Conservation (phyloP, 2,329 filamentous ascomycete genomes). For the Chaetomium olivaceum region DNA sequence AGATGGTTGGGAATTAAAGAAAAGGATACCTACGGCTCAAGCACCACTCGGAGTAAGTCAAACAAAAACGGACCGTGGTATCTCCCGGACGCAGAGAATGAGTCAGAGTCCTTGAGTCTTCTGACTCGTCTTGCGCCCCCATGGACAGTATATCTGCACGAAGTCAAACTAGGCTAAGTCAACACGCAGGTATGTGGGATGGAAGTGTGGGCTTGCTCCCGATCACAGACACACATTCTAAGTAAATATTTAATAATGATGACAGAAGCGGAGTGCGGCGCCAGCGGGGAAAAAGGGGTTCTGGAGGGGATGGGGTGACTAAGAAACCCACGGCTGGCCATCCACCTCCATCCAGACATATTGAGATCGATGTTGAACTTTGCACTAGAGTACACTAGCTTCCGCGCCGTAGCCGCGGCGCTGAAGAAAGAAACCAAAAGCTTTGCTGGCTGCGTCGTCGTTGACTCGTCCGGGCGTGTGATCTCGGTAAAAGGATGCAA, state of each 20-base stretch:
- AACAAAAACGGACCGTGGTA: neutral
- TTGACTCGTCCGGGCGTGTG: neutral
- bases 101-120: neutral
- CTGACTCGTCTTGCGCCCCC: neutral
- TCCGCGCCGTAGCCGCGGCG: neutral
- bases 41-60: no score
- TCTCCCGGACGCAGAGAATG: neutral
- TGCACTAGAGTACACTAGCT: neutral
- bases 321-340: no score
- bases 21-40: neutral
- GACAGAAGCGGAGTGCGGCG: neutral
- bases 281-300: no score
- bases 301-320: neutral
- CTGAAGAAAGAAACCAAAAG: neutral
- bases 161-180: neutral
- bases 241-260: neutral
- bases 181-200: neutral
- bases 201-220: neutral
- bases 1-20: neutral
- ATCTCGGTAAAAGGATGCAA: neutral
- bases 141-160: neutral
- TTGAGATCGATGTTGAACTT: neutral
- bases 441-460: neutral
- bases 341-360: no score
- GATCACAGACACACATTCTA: neutral